Base-by-base conservation (phyloP, 1,284 basidiomycete genomes). In the Inonotus hispidus region DNA sequence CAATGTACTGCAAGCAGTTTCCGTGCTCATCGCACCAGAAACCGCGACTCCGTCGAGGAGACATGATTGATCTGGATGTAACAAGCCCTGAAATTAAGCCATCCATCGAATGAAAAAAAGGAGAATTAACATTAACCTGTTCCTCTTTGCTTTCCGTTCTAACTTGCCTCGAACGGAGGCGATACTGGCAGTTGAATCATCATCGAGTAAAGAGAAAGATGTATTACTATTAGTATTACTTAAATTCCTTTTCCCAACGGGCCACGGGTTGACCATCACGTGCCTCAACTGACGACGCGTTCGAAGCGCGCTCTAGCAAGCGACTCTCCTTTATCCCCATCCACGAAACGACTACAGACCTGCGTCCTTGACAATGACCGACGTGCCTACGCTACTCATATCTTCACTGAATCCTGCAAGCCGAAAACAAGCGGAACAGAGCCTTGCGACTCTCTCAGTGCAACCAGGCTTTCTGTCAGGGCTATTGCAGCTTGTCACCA, bases 401-500 rank as follows among this genome's bases (percentile, higher is more conserved):
- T 85, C 85, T 0, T 94, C 92, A 1, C 81, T 94, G 32, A 79
- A 86, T 64, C 90, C 92, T 2, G 68, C 79, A 1, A 84, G 85
- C 0, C 78, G 93, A 61, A 90, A 92, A 71, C 79, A 87, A 53
- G 93, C 94, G 0, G 95, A 97, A 69, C 83, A 88, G 55, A 83
- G 77, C 65, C 84, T 97, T 4, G 75, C 79, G 61, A 72, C 79
- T 47, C 79, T 88, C 66, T 90, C 91, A 66, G 65, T 73, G 1
- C 90, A 94, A 69, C 79, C 80, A 1, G 90, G 89, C n/a, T 97
- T 96, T 74, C 79, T 94, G 14, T 76, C 82, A 0, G 79, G 84
- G 69, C 79, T 93, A 37, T 82, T 94, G 32, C 73, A 77, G 49
- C 83, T 95, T 63, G 83, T 93, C 60, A 82, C 95, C 64, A 80